Base-by-base conservation (phyloP, 768 basidiomycete species). In the Russula vinacea region DNA sequence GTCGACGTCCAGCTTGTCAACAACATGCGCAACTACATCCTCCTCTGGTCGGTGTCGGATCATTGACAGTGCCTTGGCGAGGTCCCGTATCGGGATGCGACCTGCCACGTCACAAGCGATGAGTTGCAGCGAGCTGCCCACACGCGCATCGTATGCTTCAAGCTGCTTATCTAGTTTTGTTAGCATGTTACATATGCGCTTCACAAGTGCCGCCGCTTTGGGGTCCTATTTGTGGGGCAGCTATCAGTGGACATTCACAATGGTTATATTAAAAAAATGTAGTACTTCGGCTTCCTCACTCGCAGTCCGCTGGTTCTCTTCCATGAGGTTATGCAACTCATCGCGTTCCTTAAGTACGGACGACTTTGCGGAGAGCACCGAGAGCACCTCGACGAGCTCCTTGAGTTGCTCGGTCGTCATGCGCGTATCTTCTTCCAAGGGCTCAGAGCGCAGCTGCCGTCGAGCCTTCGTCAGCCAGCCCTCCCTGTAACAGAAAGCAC, bases 321-420 rank as follows among this genome's bases (percentile, higher is more conserved):
- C 88, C 88, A 98, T 93, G n/a, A 99, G 79, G 9, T 81, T 82
- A 37, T 87, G 86, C 29, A 98, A 83, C 76, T 98, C 97, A 69
- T 90, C 87, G 42, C 96, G 88, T 76, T 99, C 97, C 78, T 98
- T 94, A 62, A 98, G 82, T 40, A 98, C 95, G 66, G 89, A 91
- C 5, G 93, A 96, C 74, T 90, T 94, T 63, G 96, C 90, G 19
- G 94, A 95, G 59, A 98, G 79, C 71, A 98, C 84, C 3, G 89
- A 87, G 61, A 98, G 78, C 2, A 95, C 94, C 68, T 96, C 94
- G 44, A 88, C 88, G 42, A 99, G 83, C 76, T 99, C 97, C 72
- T 89, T 90, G 26, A 99, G 81, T 71, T 99, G 95, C 71, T 98
- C 96, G 11, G 89, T 85, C 2, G 94, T 98, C 96, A 99, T 98